These are phyloP conservation scores for Cynara cardunculus DNA, from an alignment of 129 eudicot genomes.

Conservation along the genomic window DNA sequence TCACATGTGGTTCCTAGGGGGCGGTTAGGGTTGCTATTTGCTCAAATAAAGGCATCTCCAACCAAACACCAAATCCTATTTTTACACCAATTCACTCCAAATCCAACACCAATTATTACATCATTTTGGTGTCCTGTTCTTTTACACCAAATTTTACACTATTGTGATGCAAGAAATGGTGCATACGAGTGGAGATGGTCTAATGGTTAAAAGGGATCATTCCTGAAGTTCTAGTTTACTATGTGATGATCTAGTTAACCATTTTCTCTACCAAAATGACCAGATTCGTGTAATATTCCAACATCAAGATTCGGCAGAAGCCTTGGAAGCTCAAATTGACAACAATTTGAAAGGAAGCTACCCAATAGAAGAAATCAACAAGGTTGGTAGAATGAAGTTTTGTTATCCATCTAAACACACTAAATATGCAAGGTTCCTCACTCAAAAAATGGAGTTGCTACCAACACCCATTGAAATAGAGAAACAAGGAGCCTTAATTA, in stretches of 20 bases:
- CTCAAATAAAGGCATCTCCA: not conserved
- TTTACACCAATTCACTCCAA: not conserved
- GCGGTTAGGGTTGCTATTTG: not conserved
- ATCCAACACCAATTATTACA: not conserved
- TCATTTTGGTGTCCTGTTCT: not conserved
- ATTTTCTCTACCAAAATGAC: conserved; percentile 4
- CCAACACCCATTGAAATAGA: not conserved
- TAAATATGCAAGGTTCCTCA: conserved; percentile 3
- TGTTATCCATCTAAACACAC: not conserved
- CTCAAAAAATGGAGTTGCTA: not conserved
- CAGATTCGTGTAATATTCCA: conserved; percentile 31
- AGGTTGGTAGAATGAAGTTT: conserved; percentile 22
- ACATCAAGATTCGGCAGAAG: conserved; percentile 27
- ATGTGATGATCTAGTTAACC: not conserved
- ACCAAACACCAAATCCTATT: not conserved
- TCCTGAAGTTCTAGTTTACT: not conserved
- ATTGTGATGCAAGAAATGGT: not conserved
- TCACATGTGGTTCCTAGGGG: not conserved
- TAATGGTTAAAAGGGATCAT: not conserved
- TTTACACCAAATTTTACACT: not conserved
- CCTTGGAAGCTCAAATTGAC: conserved; percentile 38
- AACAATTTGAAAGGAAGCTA: conserved; percentile 30
- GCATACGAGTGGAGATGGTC: not conserved
- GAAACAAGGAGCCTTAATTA: not conserved
- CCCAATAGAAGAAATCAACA: conserved; percentile 29